Evolutionary conservation across 768 basidiomycete species (phyloP).

Genomic region (Agaricus blazei): DNA sequence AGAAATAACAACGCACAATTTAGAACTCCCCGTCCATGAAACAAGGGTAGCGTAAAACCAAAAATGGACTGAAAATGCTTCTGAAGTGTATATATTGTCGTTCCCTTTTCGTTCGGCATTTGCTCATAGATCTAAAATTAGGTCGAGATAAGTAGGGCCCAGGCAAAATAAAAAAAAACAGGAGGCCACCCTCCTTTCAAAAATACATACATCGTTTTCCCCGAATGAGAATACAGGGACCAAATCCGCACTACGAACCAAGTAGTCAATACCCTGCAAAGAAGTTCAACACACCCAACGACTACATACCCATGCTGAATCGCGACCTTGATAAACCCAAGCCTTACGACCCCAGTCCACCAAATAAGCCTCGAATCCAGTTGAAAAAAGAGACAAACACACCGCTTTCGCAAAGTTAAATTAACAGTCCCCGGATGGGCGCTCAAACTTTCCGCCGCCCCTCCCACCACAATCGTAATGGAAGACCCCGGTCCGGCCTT

Average conservation of each 20-base stretch:
- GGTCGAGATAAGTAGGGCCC: too few species aligned
- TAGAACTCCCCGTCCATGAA: slow-evolving; percentile 91
- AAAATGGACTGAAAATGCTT: slow-evolving; percentile 89
- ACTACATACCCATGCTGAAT: slow-evolving; percentile 80
- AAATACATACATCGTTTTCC: slow-evolving; percentile 83
- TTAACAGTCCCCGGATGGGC: slow-evolving; percentile 98
- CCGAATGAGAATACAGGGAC: slow-evolving; percentile 99
- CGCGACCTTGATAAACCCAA: slow-evolving; percentile 94
- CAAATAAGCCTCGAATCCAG: not conserved
- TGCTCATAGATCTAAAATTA: slow-evolving; percentile 85
- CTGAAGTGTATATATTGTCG: slow-evolving; percentile 80
- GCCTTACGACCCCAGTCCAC: slow-evolving; percentile 29
- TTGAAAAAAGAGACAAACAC: slow-evolving; percentile 12
- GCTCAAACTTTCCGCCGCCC: slow-evolving; percentile 90
- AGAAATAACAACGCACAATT: slow-evolving; percentile 61
- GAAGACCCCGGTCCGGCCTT: slow-evolving; percentile 55
- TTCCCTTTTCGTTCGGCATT: slow-evolving; percentile 93
- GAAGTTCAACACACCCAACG: not conserved
- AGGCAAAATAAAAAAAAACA: too few species aligned
- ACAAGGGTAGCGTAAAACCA: slow-evolving; percentile 95
- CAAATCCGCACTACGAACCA: slow-evolving; percentile 70
- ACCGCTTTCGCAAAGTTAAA: slow-evolving; percentile 73
- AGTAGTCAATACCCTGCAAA: not conserved
- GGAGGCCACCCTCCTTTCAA: not conserved
- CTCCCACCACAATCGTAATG: slow-evolving; percentile 94